A percentile compares a stretch with the other conserved stretches of the same genome.
These are phyloP conservation scores for Tylopilus cervinicoccineus DNA, from an alignment of 768 basidiomycete genomes.

Conservation along the genomic window DNA sequence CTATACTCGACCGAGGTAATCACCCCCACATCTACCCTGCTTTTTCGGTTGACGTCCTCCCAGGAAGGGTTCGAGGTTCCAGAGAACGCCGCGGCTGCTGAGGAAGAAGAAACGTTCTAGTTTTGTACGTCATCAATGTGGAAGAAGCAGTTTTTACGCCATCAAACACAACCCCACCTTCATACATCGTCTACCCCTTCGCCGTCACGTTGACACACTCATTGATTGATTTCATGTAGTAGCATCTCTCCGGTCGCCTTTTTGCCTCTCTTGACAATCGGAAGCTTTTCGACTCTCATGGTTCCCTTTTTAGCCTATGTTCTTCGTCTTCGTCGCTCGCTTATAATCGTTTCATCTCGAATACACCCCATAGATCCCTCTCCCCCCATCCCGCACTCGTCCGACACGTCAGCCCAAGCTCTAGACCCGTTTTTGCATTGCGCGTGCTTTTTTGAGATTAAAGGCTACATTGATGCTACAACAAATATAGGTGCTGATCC, in stretches of 20 bases:
- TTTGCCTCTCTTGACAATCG: slow-evolving; percentile 12
- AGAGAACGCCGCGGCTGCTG: slow-evolving; percentile 48
- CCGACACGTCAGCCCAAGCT: slow-evolving; percentile 1
- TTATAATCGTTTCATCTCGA: slow-evolving; percentile 27
- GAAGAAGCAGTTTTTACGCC: slow-evolving; percentile 8
- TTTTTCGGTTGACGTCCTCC: slow-evolving; percentile 9
- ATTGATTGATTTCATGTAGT: slow-evolving; percentile 14
- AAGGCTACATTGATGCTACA: slow-evolving; percentile 29
- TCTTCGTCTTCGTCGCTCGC: slow-evolving; percentile 15
- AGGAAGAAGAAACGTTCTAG: slow-evolving; percentile 82
- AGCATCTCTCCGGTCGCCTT: slow-evolving; percentile 7
- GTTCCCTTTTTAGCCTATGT: slow-evolving; percentile 10
- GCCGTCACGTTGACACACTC: slow-evolving; percentile 14
- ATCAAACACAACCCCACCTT: slow-evolving; percentile 5
- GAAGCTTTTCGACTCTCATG: slow-evolving; percentile 1
- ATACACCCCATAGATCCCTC: slow-evolving; percentile 21
- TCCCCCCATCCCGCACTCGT: neutral
- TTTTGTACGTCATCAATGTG: slow-evolving; percentile 14
- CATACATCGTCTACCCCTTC: slow-evolving; percentile 3
- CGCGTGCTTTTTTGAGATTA: slow-evolving; percentile 19
- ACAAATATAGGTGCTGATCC: slow-evolving; percentile 13
- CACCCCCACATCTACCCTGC: slow-evolving; percentile 17
- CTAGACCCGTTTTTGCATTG: slow-evolving; percentile 1
- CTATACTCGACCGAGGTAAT: slow-evolving; percentile 90
- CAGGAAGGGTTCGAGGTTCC: slow-evolving; percentile 96